Percentiles rank a stretch among this genome's conserved stretches.
phyloP scores from a whole-genome alignment of 202 grass and related monocot species.

The Cymbopogon flexuosus region DNA sequence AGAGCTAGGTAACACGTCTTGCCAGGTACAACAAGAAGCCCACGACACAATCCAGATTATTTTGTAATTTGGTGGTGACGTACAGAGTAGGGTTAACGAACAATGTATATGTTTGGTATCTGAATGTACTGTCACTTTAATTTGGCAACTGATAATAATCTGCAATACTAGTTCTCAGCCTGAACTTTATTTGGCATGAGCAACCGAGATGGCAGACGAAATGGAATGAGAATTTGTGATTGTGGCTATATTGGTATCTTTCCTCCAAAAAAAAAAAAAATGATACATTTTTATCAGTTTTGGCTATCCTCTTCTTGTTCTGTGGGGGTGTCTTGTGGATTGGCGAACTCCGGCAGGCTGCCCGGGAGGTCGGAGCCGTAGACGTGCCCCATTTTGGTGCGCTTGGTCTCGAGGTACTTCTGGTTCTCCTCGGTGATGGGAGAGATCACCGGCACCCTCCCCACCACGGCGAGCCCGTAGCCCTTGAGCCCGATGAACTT shows the following conservation, averaged over 20 bases:
- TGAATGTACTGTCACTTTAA: too few relatives aligned
- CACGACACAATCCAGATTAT: too few relatives aligned
- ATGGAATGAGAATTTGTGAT: background rate
- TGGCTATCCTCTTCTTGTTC: constrained; percentile 13
- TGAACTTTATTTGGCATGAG: background rate
- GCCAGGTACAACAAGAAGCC: too few relatives aligned
- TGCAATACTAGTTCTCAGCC: background rate
- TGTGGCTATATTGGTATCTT: background rate
- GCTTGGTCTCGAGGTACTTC: constrained; percentile 90
- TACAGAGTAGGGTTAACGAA: too few relatives aligned
- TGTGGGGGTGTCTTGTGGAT: constrained; percentile 10
- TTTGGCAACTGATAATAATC: too few relatives aligned
- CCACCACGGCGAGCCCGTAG: constrained; percentile 84
- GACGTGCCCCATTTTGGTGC: constrained; percentile 88
- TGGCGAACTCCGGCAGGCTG: constrained; percentile 47
- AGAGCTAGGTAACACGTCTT: too few relatives aligned
- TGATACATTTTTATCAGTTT: constrained; percentile 7
- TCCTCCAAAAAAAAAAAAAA: background rate
- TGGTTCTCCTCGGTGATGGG: constrained; percentile 90
- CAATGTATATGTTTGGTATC: too few relatives aligned
- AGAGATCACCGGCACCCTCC: constrained; percentile 75
- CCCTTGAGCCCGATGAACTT: constrained; percentile 93
- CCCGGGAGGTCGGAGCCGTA: constrained; percentile 88
- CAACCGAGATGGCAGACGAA: background rate
- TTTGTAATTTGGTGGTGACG: too few relatives aligned